Base-by-base conservation (phyloP, 352 stramenopile species). In the Saprolegnia parasitica region DNA sequence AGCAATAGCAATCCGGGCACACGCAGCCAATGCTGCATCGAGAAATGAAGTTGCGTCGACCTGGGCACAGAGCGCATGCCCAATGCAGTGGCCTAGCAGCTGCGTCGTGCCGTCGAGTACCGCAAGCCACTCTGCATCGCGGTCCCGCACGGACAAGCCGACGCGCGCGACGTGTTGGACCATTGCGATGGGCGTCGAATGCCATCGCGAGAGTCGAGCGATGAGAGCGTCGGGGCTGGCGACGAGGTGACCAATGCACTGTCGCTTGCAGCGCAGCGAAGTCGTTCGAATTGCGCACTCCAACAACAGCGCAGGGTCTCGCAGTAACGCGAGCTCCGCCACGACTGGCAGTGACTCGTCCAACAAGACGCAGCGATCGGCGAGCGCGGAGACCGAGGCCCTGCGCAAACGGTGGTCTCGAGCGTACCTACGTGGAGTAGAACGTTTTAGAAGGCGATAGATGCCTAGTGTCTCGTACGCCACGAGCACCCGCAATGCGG, bases 91-190 rank as follows among this genome's bases (percentile, higher is more conserved):
- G 24, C 35, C 52, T 2, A 60, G 13, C 11, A 60, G 52, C 20
- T 9, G 52, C 24, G 52, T 9, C 11, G 35, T 24, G 24, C 52
- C 52, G 9, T 60, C 35, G 11, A n/a, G 11, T 3, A 60, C 35
- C 35, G 52, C 52, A 42, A 60, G 35, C 24, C 24, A 60, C 35
- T 60, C 52, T 16, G 52, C 52, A 60, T 60, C 52, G 11, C 35
- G 24, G 13, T 15, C 13, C 16, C n/a, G 24, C 35, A 24, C 24
- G 3, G n/a, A 24, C 11, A 16, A 40, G 13, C 52, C 52, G 13
- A 60, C 11, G 24, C 52, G 52, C 13, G 52, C 52, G 13, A 60
- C 52, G 9, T 35, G 35, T 3, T 21, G 11, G 35, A 60, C 16
- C 11, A n/a, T 24, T 15, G 24, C 8, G 11, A 21, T n/a, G 24